Conservation (phyloP, 2,329 filamentous ascomycete species). For the Xylariaceae sp. region DNA sequence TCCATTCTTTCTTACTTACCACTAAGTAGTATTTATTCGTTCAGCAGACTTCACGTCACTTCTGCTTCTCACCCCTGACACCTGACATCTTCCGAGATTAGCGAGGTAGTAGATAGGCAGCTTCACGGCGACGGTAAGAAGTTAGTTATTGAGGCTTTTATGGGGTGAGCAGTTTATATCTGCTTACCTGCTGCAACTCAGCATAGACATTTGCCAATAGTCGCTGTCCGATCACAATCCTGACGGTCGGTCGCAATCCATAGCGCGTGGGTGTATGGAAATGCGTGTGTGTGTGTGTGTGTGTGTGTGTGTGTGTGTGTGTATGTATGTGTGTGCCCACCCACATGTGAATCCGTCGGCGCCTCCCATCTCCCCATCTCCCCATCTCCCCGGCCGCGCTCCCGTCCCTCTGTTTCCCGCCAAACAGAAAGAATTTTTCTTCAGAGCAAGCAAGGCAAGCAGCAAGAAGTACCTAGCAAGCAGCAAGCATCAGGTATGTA, state of each 20-base stretch:
- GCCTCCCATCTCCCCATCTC: no score
- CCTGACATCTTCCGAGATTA: not conserved
- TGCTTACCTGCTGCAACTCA: not conserved
- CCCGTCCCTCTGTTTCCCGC: no score
- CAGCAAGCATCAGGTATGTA: not conserved
- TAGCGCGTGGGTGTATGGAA: no score
- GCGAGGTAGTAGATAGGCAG: no score
- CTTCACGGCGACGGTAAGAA: not conserved
- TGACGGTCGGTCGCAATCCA: not conserved
- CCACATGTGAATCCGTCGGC: no score
- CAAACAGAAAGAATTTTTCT: no score
- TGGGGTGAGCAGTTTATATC: not conserved
- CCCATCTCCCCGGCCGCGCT: not conserved
- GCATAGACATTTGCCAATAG: no score
- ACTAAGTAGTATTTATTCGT: not conserved
- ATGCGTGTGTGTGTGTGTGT: no score
- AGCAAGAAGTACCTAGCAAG: not conserved
- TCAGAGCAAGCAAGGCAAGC: no score
- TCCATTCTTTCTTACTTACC: no score
- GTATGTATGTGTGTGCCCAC: no score
- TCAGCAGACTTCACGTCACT: not conserved
- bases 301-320: no score
- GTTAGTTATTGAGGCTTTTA: not conserved
- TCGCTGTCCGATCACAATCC: not conserved
- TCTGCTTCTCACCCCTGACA: not conserved